Evolutionary conservation across 805 yeast species (phyloP), one percentile per base, ranked within the genome.

Genomic region (Teunomyces barrocoloradensis): DNA sequence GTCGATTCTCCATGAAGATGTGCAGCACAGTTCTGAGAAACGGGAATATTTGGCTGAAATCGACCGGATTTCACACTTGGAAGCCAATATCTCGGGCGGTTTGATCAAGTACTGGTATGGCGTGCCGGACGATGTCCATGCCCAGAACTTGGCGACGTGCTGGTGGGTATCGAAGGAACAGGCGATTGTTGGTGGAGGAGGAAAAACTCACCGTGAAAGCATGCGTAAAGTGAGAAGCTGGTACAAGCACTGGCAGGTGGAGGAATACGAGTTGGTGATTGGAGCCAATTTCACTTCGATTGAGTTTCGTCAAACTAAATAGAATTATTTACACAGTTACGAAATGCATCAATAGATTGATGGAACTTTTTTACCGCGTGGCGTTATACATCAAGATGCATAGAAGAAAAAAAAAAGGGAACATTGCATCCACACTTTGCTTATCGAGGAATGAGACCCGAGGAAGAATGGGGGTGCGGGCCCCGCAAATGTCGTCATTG

Each of bases 21-120:
- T 65, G 9, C 60, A 55, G 43, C 47, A 35, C 2, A 56, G 64
- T 9, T 45, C 55, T 1, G 61, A 59, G 15, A 59, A 61, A 30
- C 55, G 73, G 32, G 50, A 53, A 34, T 44, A 52, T 34, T 52
- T 70, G 15, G 64, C 64, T 0, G 51, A 54, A 12, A 52, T 68
- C 4, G 75, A 70, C 50, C 56, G 62, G 45, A 57, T 46, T 2
- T 61, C 72, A 2, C 74, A 69, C 45, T 45, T 42, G 13, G 74
- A 69, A 46, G 74, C 74, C 13, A 69, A 60, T 51, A 42, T 27
- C 10, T 58, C 68, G 5, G 74, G 74, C 1, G 74, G 74, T 0
- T 56, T 69, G 6, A 52, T 69, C 44, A 69, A 69, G 48, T 69
- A 70, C 53, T 69, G 73, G 72, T 69, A 58, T 49, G 75, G 75